phyloP scores from a whole-genome alignment of 1,284 basidiomycete species.

The Wolfiporia cocos region DNA sequence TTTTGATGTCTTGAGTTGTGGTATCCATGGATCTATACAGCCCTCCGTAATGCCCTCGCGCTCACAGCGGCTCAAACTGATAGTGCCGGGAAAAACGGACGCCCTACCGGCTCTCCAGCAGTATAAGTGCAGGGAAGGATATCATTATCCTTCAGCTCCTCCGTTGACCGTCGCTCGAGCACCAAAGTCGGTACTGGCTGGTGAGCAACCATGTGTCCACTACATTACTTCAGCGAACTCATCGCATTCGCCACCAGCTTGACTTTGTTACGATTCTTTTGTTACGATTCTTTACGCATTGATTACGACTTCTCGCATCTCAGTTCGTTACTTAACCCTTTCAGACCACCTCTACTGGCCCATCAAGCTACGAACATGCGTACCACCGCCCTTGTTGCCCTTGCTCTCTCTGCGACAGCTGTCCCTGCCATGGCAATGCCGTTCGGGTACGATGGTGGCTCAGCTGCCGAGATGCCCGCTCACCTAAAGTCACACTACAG shows the following conservation, averaged over 20 bases:
- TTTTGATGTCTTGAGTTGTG: too few species aligned
- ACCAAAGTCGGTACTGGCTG: conserved; percentile 3
- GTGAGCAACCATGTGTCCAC: background rate
- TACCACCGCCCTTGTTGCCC: background rate
- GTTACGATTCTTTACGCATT: conserved; percentile 2
- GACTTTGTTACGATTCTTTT: too few species aligned
- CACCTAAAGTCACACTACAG: too few species aligned
- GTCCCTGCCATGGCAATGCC: background rate
- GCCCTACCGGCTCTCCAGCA: too few species aligned
- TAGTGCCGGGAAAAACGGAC: too few species aligned
- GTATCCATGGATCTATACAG: too few species aligned
- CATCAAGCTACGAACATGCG: background rate
- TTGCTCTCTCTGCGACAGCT: background rate
- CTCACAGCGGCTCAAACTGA: too few species aligned
- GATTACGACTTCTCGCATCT: background rate
- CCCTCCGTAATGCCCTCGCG: too few species aligned
- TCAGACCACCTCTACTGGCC: background rate
- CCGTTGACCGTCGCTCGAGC: background rate
- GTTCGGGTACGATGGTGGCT: too few species aligned
- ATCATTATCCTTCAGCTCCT: background rate
- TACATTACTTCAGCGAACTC: background rate
- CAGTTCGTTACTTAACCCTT: background rate
- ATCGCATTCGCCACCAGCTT: background rate
- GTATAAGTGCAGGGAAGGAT: too few species aligned
- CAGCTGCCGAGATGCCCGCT: too few species aligned